Base-by-base conservation (phyloP, 306 rosid species). In the Fagus crenata region DNA sequence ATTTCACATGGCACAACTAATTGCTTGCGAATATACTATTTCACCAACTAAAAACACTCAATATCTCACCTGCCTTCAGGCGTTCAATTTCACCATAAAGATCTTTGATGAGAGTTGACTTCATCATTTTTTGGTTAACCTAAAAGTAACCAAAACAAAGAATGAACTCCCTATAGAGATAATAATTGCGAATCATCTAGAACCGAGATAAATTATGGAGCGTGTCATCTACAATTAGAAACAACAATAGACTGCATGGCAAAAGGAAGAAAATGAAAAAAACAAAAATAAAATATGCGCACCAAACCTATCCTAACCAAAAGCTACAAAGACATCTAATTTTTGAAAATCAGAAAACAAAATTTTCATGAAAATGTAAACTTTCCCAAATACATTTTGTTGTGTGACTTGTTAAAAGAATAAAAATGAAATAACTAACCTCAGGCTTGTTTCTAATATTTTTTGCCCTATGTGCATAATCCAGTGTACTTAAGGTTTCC, bases 71-170 rank as follows among this genome's bases (percentile, higher is more conserved):
- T 68, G 90, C 88, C 75, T 96, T 96, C 49, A 96, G 92, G 35
- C 98, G 96, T 32, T 96, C 99, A 35, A 96, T 96, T 91, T 96
- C 99, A 83, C 98, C 96, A 70, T 96, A 96, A 63, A 96, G 97
- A 81, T 96, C 99, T 85, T 96, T 96, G 75, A 96, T 96, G 53
- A 92, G 92, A 1, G 99, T 96, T 73, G 98, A 84, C 83, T 96
- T 96, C 99, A 96, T 96, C 99, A 96, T 91, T 81, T 96, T 96
- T 77, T 96, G 99, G 77, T 96, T 95, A 72, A 95, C 90, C 98
- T 95, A 67, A 75, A 71, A 31, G 40, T 36, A 70, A 37, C 61
- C 36, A 41, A 37, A 63, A 42, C 42, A 32, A 73, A 17, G 0
- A 33, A 63, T 11, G n/a, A 33, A 49, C 15, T 2, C 2, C 51